phyloP scores from a whole-genome alignment of 1,284 basidiomycete species.

The Malassezia furfur region DNA sequence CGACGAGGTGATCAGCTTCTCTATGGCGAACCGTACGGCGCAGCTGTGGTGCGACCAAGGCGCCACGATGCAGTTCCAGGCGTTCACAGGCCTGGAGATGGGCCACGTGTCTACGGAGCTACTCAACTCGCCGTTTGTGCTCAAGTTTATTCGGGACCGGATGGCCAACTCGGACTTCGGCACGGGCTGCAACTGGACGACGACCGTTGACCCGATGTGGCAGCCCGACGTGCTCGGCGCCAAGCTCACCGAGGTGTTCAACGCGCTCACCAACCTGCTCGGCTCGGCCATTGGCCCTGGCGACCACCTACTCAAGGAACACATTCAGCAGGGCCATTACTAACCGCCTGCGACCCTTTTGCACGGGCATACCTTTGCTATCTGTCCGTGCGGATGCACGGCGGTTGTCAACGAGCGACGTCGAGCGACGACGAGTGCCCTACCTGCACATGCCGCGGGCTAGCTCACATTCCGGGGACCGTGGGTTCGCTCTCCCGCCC shows the following conservation, averaged over 20 bases:
- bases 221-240: slow-evolving; percentile 14
- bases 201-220: slow-evolving; percentile 10
- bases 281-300: slow-evolving; percentile 8
- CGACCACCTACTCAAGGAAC: slow-evolving; percentile 9
- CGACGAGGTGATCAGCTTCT: slow-evolving; percentile 40
- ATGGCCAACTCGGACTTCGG: slow-evolving; percentile 3
- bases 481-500: too few species aligned
- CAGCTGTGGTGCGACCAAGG: slow-evolving; percentile 34
- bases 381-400: too few species aligned
- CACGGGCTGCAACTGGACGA: slow-evolving; percentile 2
- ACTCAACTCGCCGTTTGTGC: slow-evolving; percentile 15
- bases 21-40: slow-evolving; percentile 19
- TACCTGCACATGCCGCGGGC: too few species aligned
- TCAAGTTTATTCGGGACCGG: slow-evolving; percentile 16
- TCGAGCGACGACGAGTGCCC: too few species aligned
- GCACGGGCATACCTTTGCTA: not conserved
- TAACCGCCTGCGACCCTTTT: too few species aligned
- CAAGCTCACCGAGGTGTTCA: slow-evolving; percentile 11
- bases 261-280: slow-evolving; percentile 8
- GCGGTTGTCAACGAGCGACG: too few species aligned
- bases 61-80: slow-evolving; percentile 29
- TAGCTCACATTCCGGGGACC: too few species aligned
- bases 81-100: slow-evolving; percentile 15
- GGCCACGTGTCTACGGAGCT: slow-evolving; percentile 18
- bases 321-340: not conserved